Base-by-base conservation (phyloP, 352 stramenopile species). In the Pythium brassicae region DNA sequence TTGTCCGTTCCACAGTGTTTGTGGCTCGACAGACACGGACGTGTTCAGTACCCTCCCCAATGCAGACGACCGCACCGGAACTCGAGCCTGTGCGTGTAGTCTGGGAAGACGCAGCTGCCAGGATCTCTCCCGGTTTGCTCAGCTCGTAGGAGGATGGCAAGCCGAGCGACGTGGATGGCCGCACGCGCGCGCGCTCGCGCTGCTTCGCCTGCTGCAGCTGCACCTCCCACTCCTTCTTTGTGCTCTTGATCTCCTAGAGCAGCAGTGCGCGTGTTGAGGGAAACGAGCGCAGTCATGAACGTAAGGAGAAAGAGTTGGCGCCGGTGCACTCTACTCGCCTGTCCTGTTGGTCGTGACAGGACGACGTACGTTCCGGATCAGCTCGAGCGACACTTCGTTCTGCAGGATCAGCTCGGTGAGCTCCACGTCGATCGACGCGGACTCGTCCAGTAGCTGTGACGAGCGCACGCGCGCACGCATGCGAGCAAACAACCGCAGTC, bases 331-430 rank as follows among this genome's bases (percentile, higher is more conserved):
- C n/a, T n/a, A n/a, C n/a, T n/a, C n/a, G n/a, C n/a, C n/a, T n/a
- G n/a, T n/a, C n/a, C n/a, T n/a, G n/a, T n/a, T n/a, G n/a, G n/a
- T n/a, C n/a, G n/a, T n/a, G n/a, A n/a, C n/a, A n/a, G n/a, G n/a
- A n/a, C n/a, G n/a, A n/a, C 71, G 52, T 61, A 87, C 75, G 50
- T 94, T 89, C 53, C 76, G 76, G 62, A 92, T 94, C 47, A 94
- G 61, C 57, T 94, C 71, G 25, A 94, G 76, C 20, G 81, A 85
- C 14, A 92, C 75, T 66, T 94, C 83, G 65, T 94, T 94, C 54
- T 94, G 79, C 50, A 94, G 58, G 35, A 92, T 94, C 29, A 94
- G 65, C 61, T 89, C 81, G 0, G 83, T 94, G 23, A 94, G 63
- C 63, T 94, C 81, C 25, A 91, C 66, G 45, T 92, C 81, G 43